Evolutionary conservation across 257 asterid genomes (phyloP).

Genomic region (Coffea eugenioides): DNA sequence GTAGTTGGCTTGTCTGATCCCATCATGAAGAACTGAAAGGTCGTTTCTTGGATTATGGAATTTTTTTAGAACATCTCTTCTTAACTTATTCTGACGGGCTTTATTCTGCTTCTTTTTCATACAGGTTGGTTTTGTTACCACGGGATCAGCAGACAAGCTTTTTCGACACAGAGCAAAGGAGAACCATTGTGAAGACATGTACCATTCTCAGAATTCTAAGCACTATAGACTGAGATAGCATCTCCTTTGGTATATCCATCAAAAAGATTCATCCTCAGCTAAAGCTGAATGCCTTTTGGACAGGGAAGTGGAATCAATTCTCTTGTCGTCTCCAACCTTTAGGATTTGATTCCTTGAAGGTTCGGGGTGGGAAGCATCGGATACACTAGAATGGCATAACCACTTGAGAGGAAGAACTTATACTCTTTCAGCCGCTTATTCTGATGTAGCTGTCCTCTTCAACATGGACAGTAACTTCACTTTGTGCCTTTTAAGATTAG

Average conservation of each 20-base stretch:
- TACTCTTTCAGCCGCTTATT: not conserved
- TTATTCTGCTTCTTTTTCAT: too few species aligned
- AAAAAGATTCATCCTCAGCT: conserved; percentile 4
- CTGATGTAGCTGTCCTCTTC: not conserved
- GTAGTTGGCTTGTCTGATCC: not conserved
- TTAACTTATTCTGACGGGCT: not conserved
- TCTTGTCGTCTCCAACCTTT: not conserved
- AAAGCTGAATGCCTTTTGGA: not conserved
- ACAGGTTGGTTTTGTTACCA: too few species aligned
- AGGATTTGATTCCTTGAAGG: not conserved
- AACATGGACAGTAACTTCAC: not conserved
- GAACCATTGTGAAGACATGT: not conserved
- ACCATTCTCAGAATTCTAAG: not conserved
- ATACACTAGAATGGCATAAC: not conserved
- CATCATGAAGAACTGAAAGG: not conserved
- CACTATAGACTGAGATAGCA: not conserved
- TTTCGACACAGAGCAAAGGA: not conserved
- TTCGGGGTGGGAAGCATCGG: not conserved
- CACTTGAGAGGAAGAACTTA: not conserved
- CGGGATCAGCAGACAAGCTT: not conserved
- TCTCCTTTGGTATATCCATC: conserved; percentile 2
- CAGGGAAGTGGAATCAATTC: conserved; percentile 3
- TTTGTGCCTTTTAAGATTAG: not conserved
- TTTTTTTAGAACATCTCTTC: not conserved
- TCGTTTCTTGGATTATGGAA: not conserved